Evolutionary conservation across 1,284 basidiomycete genomes (phyloP), one percentile per base, ranked within the genome.

Genomic region (Trametes sp.): DNA sequence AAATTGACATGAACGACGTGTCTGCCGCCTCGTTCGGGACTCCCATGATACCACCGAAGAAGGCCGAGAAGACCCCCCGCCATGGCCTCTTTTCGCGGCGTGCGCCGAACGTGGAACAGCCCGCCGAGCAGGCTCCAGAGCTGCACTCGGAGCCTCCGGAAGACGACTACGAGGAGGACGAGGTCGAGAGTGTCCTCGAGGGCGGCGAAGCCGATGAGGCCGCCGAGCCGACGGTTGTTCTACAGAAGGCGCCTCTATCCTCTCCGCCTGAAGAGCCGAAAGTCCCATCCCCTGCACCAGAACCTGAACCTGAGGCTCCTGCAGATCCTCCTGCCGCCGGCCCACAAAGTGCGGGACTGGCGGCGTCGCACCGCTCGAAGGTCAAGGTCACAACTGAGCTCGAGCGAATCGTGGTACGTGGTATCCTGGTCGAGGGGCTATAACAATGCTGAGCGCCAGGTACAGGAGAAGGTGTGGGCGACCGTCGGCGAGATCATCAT

Each of bases 381-480:
- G 68, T 84, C 21, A 80, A 75, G 59, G 71, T 85, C 26, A 87
- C 82, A 31, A 75, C 77, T 9, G 86, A 90, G 59, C 76, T 89
- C 26, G 88, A 91, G 67, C 79, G 78, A 31, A 87, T 90, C 55
- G 80, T 83, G 54, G 89, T 86, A 73, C 62, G 85, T 79, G 14
- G 4, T 36, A 16, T 6, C 19, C 29, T 16, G 31, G 54, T 23
- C 50, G 31, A 10, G 11, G 8, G 0, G 23, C 1, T 38, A 1
- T 2, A 11, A n/a, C 41, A 6, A 33, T 33, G 14, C 28, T 50
- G 19, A 46, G 54, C 1, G 5, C 2, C 23, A 7, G 1, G 6
- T 50, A 13, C 64, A 92, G 90, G 72, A 81, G 36, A 90, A 86
- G 70, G 87, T 92, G 68, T 92, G 89, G 90, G 66, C 77, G 14